Base-by-base conservation (phyloP, 495 filamentous ascomycete genomes). In the Neurospora sublineolata region DNA sequence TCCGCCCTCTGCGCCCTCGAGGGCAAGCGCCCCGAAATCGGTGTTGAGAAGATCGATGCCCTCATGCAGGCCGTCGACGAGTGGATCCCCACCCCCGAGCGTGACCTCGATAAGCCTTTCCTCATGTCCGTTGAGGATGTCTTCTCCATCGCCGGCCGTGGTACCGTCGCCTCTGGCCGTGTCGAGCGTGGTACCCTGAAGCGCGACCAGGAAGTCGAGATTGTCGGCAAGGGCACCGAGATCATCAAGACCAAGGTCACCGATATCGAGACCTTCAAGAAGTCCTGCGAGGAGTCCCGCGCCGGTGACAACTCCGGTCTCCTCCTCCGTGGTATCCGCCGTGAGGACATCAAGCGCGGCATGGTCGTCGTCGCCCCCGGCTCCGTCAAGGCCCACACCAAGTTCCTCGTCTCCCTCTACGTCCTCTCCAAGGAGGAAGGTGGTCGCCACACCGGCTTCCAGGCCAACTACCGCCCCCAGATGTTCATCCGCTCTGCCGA, bases 261-360 rank as follows among this genome's bases (percentile, higher is more conserved):
- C 77, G 95, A 98, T 78, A 97, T 98, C 79, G 95, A 99, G 86
- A 98, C 94, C 72, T 99, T 99, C 88, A 96, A 98, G 88, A 99
- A 99, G 87, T 93, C 92, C 67, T 97, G 94, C 82, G 93, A 95
- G 69, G 93, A 97, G 83, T 93, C 93, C 72, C 87, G 90, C 72
- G 95, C 95, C 70, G 95, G 95, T 79, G 95, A 99, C 84, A 98
- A 97, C 89, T 95, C 94, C n/a, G 95, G 95, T 80, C 91, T 99
- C 27, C 88, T 99, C 30, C 91, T 99, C 81, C 92, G 95, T 82
- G 93, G 95, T 86, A 82, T 98, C 79, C 91, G 91, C 82, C 92
- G 95, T 79, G 96, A 98, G 82, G 96, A 99, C 77, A 84, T 99
- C 76, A 86, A 83, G 75, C 92, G 95, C 79, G 95, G 95, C 80